Base-by-base conservation (phyloP, 306 rosid genomes). In the Medicago arabica region DNA sequence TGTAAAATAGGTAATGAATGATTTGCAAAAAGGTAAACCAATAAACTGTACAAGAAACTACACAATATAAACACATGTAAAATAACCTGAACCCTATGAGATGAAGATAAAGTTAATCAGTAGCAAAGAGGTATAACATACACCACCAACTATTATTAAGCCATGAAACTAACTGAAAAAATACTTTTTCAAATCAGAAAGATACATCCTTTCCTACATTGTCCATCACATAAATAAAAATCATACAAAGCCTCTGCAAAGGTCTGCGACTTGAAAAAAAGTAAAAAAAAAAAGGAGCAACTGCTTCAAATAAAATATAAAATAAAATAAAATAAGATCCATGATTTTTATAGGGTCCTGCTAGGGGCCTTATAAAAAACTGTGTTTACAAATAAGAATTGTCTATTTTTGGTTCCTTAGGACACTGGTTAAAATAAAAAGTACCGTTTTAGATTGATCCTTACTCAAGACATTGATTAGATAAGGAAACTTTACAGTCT, bases 1-100 rank as follows among this genome's bases (percentile, higher is more conserved):
- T 75, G 25, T 39, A 36, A 39, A 67, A 80, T n/a, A 74, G 80
- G 68, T 17, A 25, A 50, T 63, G 72, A 80, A 68, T 25, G 46
- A 71, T 62, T 80, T 60, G 62, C 49, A 15, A 62, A 71, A 36
- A 74, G 7, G 73, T 68, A 69, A 66, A 72, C 31, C 47, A 14
- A 39, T 61, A 78, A 67, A 44, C 40, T 43, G 57, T 67, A 67
- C 43, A 78, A 14, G 59, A 36, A 77, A 67, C 75, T 49, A 53
- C 43, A 75, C 13, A 72, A 68, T 51, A 14, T 44, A 54, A 77
- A 68, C 68, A 63, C 34, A 49, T 58, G 71, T 6, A 16, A 80
- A 34, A 39, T 39, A 65, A 38, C 49, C 73, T 14, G 44, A 74
- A 66, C 44, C 31, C 34, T 64, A n/a, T 67, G 63, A 63, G 71